These are phyloP conservation scores for Coemansia sp. DNA, from an alignment of 192 early-diverging fungal species.

Conservation along the genomic window DNA sequence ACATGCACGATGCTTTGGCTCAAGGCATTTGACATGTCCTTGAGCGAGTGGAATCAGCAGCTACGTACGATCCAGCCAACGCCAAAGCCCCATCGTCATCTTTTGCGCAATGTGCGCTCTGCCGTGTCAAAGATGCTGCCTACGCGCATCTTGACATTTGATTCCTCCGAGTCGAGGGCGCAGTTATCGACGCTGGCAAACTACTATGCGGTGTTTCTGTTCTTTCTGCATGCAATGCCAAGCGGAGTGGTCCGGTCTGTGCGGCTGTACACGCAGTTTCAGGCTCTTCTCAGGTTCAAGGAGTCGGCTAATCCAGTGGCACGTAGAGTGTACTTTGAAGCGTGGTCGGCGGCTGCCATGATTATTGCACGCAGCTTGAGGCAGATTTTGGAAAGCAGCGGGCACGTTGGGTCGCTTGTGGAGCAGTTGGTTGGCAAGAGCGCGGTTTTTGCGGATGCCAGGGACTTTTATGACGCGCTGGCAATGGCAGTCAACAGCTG, in stretches of 20 bases:
- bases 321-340: constrained; percentile 54
- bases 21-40: constrained; percentile 26
- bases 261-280: constrained; percentile 45
- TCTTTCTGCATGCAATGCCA: constrained; percentile 54
- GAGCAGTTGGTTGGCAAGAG: constrained; percentile 8
- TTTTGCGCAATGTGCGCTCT: constrained; percentile 33
- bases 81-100: constrained; percentile 19
- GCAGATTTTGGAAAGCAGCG: constrained; percentile 10
- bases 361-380: constrained; percentile 26
- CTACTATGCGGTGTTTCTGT: constrained; percentile 53
- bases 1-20: constrained; percentile 48
- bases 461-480: constrained; percentile 34
- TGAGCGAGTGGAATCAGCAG: constrained; percentile 24
- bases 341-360: constrained; percentile 44
- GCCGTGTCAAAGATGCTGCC: constrained; percentile 52
- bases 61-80: constrained; percentile 5
- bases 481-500: constrained; percentile 28
- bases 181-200: constrained; percentile 47
- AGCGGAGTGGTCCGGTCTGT: constrained; percentile 37
- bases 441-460: not conserved
- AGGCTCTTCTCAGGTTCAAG: constrained; percentile 44
- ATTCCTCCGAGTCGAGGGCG: constrained; percentile 8
- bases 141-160: constrained; percentile 48
- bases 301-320: constrained; percentile 40
- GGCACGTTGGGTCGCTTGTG: constrained; percentile 6